Evolutionary conservation across 352 stramenopile species (phyloP).

Genomic region (Thalassiosira oceanica): DNA sequence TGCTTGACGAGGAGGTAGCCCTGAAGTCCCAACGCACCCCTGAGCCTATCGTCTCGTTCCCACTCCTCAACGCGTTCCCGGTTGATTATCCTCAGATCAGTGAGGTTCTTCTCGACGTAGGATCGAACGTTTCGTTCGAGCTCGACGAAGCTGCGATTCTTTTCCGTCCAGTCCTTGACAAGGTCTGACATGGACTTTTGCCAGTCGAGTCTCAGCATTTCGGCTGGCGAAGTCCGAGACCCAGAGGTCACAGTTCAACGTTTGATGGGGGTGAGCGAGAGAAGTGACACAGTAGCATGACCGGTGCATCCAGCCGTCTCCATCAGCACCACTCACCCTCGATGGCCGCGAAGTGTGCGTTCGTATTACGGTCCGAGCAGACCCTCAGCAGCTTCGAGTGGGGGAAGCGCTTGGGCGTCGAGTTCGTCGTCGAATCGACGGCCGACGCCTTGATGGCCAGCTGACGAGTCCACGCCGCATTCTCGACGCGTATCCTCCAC

Average conservation of each 20-base stretch:
- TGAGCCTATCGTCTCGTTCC: neutral
- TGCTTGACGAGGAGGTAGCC: conserved; percentile 3
- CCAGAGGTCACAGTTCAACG: neutral
- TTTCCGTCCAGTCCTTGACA: conserved; percentile 15
- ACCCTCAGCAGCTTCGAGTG: conserved; percentile 9
- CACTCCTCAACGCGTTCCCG: neutral
- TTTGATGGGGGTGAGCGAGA: neutral
- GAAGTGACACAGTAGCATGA: no score
- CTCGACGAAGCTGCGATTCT: conserved; percentile 9
- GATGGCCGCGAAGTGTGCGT: conserved; percentile 17
- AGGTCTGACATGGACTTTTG: conserved; percentile 5
- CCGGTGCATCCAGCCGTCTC: no score
- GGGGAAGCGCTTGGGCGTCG: no score
- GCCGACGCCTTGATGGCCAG: no score
- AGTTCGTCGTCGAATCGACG: no score
- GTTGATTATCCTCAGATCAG: conserved; percentile 6
- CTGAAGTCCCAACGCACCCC: neutral
- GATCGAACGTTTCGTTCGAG: conserved; percentile 16
- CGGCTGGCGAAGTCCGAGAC: no score
- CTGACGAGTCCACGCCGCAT: no score
- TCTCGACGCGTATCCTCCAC: no score
- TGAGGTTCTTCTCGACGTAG: conserved; percentile 28
- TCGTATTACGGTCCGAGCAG: conserved; percentile 8
- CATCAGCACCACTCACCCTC: conserved; percentile 16
- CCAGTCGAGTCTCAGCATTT: conserved; percentile 18